These are phyloP conservation scores for Usnea hakonensis DNA, from an alignment of 495 filamentous ascomycete species.

Conservation along the genomic window DNA sequence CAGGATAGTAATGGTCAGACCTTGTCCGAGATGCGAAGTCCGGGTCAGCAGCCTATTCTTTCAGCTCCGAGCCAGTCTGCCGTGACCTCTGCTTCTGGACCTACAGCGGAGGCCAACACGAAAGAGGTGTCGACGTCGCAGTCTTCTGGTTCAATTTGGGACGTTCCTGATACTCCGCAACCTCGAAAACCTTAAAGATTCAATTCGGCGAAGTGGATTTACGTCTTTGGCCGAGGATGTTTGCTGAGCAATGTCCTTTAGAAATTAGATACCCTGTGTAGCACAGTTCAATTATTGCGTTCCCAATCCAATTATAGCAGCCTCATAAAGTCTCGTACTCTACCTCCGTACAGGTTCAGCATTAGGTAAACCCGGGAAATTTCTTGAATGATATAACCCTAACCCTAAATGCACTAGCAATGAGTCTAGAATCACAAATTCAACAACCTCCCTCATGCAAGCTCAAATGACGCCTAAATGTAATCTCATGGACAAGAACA, in stretches of 20 bases:
- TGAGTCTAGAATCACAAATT: not conserved
- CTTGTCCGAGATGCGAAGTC: not conserved
- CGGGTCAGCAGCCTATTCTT: not conserved
- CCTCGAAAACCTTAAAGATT: conserved; percentile 4
- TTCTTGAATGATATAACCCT: not conserved
- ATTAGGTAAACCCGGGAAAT: not conserved
- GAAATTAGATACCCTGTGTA: conserved; percentile 15
- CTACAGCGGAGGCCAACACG: not conserved
- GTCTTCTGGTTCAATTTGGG: conserved; percentile 19
- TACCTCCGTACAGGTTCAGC: not conserved
- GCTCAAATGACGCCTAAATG: not conserved
- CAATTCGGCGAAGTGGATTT: not conserved
- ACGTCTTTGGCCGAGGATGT: not conserved
- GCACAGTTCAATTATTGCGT: not conserved
- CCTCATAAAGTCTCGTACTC: not conserved
- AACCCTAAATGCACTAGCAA: not conserved
- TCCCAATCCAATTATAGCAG: not conserved
- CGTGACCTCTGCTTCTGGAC: not conserved
- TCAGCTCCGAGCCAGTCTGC: not conserved
- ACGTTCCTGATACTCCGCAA: conserved; percentile 24
- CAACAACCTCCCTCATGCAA: not conserved
- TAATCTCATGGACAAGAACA: not conserved
- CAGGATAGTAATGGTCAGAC: not conserved
- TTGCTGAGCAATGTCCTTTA: not conserved
- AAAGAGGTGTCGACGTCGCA: not conserved